phyloP scores from a whole-genome alignment of 2,329 filamentous ascomycete genomes.

The Bipolaris cookei region DNA sequence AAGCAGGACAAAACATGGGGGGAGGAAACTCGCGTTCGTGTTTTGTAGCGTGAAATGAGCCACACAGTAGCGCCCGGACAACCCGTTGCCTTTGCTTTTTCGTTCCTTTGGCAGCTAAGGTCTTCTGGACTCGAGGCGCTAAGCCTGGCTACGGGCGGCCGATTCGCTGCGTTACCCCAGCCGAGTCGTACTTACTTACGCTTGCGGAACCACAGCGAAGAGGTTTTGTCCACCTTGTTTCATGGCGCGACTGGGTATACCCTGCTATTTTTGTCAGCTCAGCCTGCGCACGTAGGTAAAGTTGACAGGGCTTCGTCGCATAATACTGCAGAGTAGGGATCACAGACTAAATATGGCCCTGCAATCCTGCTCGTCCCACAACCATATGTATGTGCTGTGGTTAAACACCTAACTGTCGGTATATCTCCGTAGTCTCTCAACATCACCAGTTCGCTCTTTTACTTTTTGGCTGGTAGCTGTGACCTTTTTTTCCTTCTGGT shows the following conservation, averaged over 20 bases:
- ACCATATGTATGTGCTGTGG: conserved; percentile 19
- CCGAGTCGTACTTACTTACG: conserved; percentile 5
- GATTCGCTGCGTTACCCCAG: conserved; percentile 31
- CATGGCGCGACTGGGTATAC: conserved; percentile 27
- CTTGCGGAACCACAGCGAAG: conserved; percentile 25
- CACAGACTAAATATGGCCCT: conserved; percentile 24
- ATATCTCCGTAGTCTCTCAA: conserved; percentile 6
- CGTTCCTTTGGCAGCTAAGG: conserved; percentile 7
- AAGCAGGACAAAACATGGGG: conserved; percentile 12
- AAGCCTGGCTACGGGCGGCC: conserved; percentile 15
- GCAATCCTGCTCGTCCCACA: conserved; percentile 2
- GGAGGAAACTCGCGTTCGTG: conserved; percentile 17
- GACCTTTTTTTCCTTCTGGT: conserved; percentile 5
- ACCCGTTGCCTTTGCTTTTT: conserved; percentile 10
- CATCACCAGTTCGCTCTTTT: conserved; percentile 4
- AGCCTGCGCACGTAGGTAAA: conserved; percentile 22
- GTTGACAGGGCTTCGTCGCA: conserved; percentile 33
- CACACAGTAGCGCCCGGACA: conserved; percentile 1
- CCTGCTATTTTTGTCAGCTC: conserved; percentile 21
- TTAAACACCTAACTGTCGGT: conserved; percentile 8
- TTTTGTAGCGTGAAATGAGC: conserved; percentile 2
- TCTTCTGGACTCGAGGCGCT: conserved; percentile 10
- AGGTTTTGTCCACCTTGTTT: conserved; percentile 38
- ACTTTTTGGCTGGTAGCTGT: conserved; percentile 2
- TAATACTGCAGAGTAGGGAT: conserved; percentile 30